Evolutionary conservation across 805 yeast genomes (phyloP).

Genomic region (Candida quercuum): DNA sequence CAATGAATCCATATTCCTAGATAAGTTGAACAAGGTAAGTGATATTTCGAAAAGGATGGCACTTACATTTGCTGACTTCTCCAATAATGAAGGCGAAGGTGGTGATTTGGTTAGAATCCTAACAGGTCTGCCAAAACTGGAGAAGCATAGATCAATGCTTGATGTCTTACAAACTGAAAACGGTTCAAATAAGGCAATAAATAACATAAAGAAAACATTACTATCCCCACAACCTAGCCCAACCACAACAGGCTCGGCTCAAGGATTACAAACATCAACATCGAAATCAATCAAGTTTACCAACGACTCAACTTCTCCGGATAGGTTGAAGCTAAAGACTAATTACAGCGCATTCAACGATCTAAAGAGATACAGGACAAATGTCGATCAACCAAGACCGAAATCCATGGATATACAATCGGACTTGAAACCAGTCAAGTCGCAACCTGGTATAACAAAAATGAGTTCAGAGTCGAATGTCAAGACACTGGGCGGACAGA

Average conservation of each 20-base stretch:
- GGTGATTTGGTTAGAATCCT: slow-evolving; percentile 35
- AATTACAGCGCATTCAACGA: background rate
- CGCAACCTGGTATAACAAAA: slow-evolving; percentile 10
- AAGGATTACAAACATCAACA: background rate
- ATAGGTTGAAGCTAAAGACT: slow-evolving; percentile 1
- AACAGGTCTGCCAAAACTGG: slow-evolving; percentile 30
- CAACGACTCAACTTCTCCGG: slow-evolving; percentile 4
- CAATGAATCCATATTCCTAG: slow-evolving; percentile 1
- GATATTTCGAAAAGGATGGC: slow-evolving; percentile 20
- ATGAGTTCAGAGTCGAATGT: slow-evolving; percentile 12
- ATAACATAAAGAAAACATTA: background rate
- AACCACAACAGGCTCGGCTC: background rate
- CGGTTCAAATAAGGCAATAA: background rate
- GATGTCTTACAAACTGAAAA: slow-evolving; percentile 14
- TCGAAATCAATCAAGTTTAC: slow-evolving; percentile 10
- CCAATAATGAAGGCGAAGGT: slow-evolving; percentile 30
- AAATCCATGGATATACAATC: background rate
- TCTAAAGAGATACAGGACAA: slow-evolving; percentile 8
- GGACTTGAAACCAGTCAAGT: slow-evolving; percentile 7
- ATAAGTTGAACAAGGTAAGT: slow-evolving; percentile 16
- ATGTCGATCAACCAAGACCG: slow-evolving; percentile 4
- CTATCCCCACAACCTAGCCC: background rate
- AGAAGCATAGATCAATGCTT: slow-evolving; percentile 21
- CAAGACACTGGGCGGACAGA: background rate
- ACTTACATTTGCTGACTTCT: slow-evolving; percentile 24